Evolutionary conservation across 1,284 basidiomycete species (phyloP), one percentile per base, ranked within the genome.

Genomic region (Mycosarcoma maydis): DNA sequence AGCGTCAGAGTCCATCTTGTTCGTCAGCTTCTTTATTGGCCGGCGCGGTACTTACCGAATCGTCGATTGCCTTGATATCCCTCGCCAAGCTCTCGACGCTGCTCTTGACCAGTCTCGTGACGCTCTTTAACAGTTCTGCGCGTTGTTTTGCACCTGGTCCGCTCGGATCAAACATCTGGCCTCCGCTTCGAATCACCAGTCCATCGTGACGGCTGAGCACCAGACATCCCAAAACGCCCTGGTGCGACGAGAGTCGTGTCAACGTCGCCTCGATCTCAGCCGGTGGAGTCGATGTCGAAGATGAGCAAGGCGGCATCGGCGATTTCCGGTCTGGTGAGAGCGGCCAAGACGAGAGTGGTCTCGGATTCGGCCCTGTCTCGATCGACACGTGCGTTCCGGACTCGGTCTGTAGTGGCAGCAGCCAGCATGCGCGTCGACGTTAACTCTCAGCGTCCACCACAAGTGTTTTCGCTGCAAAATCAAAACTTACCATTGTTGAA

Each of bases 101-200:
- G 17, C 38, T 56, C 37, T 70, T 57, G 32, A 76, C 76, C 30
- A 78, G 50, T n/a, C 46, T 54, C 6, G 73, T 73, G 9, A 77
- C 64, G 39, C 50, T 68, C 38, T 69, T 73, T 7, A 76, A 53
- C 48, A 64, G 27, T 29, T 75, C 71, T 2, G 71, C 71, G 10
- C 75, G 34, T 16, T 58, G 56, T 16, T 56, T 58, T 1, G 76
- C 74, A 13, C 76, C 75, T 2, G 74, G 74, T 13, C 75, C 75
- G 16, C 50, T 62, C 3, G 74, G 76, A 16, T 78, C 76, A 34
- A 78, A 78, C 85, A 61, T 69, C 83, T 78, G 33, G 0, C 76
- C 76, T 4, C 73, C 75, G 30, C 55, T 66, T 19, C 75, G 53
- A 34, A 78, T 78, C n/a, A 78, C 73, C n/a, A 78, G 45, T 2